These are phyloP conservation scores for Scleroderma citrinum DNA, from an alignment of 768 basidiomycete genomes.

Conservation along the genomic window DNA sequence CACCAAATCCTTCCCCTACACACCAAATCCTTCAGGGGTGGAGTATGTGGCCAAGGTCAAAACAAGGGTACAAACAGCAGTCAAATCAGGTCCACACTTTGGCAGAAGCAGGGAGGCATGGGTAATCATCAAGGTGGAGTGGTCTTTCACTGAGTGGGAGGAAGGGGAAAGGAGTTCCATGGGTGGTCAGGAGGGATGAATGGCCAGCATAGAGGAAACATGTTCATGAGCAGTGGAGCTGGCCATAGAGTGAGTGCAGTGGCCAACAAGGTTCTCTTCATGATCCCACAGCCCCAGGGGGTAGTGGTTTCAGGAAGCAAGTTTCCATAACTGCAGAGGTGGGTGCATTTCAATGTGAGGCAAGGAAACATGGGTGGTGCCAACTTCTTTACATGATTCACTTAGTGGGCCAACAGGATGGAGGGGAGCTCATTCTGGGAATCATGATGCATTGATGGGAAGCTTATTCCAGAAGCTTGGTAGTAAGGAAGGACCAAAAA, in stretches of 20 bases:
- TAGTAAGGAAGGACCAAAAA: slow-evolving; percentile 86
- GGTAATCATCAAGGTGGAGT: slow-evolving; percentile 41
- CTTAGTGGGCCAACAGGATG: slow-evolving; percentile 38
- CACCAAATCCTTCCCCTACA: slow-evolving; percentile 19
- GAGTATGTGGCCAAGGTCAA: slow-evolving; percentile 24
- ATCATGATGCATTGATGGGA: slow-evolving; percentile 45
- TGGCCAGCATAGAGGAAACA: slow-evolving; percentile 33
- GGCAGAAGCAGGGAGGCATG: slow-evolving; percentile 42
- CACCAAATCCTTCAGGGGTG: too few relatives aligned
- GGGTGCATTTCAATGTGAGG: slow-evolving; percentile 54
- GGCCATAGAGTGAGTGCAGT: slow-evolving; percentile 43
- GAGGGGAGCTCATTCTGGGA: slow-evolving; percentile 31
- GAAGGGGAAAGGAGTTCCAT: slow-evolving; percentile 45
- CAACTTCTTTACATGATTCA: slow-evolving; percentile 54
- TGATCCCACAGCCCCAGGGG: slow-evolving; percentile 59
- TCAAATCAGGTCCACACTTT: slow-evolving; percentile 32
- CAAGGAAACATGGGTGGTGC: slow-evolving; percentile 33
- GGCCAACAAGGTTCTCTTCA: slow-evolving; percentile 46
- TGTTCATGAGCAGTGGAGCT: slow-evolving; percentile 30
- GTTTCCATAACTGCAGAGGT: slow-evolving; percentile 59
- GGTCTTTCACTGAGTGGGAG: slow-evolving; percentile 26
- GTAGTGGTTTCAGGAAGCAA: slow-evolving; percentile 59
- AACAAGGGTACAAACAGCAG: too few relatives aligned
- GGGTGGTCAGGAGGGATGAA: slow-evolving; percentile 40
- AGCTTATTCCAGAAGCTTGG: slow-evolving; percentile 40